Percentiles rank a stretch among this genome's conserved stretches.
These are phyloP conservation scores for Aspergillus ellipticus DNA, from an alignment of 495 filamentous ascomycete species.

Conservation along the genomic window DNA sequence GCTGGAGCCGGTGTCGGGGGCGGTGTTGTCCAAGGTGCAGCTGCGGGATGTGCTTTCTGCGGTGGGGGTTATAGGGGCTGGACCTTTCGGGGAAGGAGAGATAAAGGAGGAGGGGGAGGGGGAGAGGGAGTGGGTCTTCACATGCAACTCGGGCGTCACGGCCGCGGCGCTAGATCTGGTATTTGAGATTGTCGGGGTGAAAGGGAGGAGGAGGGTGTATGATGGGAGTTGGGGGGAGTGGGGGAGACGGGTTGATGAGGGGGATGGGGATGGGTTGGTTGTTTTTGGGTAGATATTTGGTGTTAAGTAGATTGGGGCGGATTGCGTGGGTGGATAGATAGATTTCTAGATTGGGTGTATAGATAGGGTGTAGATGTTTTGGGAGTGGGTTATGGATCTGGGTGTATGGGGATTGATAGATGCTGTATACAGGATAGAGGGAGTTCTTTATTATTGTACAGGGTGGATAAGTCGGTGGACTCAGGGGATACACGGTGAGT, in stretches of 20 bases:
- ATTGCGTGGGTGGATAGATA: background rate
- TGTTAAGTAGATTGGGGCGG: background rate
- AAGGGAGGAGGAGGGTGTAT: conserved; percentile 21
- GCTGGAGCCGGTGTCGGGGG: conserved; percentile 15
- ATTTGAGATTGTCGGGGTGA: conserved; percentile 17
- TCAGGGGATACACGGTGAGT: too few relatives aligned
- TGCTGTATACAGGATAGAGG: too few relatives aligned
- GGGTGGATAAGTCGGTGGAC: too few relatives aligned
- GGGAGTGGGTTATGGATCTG: too few relatives aligned
- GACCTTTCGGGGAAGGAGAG: too few relatives aligned
- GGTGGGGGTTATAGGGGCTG: conserved; percentile 13
- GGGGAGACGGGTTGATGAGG: conserved; percentile 20
- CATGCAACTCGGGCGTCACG: conserved; percentile 34
- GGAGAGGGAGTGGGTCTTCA: conserved; percentile 18
- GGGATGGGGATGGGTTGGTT: conserved; percentile 12
- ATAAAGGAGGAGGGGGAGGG: background rate
- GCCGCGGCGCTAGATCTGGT: conserved; percentile 28
- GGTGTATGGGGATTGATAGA: too few relatives aligned
- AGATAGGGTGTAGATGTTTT: too few relatives aligned
- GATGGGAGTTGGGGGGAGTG: conserved; percentile 40
- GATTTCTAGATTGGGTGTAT: too few relatives aligned
- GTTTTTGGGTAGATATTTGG: background rate
- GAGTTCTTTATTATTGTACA: too few relatives aligned
- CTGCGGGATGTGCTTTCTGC: conserved; percentile 18
- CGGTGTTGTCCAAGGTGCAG: conserved; percentile 10